phyloP scores from a whole-genome alignment of 331 rosid species.

The Acacia pycnantha region DNA sequence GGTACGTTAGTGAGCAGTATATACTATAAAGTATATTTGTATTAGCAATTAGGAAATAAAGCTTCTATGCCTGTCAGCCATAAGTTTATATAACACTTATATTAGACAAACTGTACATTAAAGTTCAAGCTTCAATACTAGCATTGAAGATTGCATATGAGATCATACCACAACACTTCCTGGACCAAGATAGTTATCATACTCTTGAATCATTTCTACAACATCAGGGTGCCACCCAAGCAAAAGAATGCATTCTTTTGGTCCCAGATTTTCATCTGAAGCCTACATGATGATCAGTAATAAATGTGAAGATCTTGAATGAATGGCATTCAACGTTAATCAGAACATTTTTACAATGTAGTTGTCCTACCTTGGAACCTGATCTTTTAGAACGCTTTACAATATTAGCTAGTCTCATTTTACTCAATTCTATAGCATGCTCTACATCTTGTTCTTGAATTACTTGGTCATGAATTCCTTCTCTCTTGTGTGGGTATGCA shows the following conservation, averaged over 20 bases:
- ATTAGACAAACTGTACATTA: not conserved
- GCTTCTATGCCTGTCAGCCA: not conserved
- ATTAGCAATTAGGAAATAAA: not conserved
- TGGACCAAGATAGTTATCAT: conserved; percentile 96
- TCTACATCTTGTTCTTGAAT: conserved; percentile 42
- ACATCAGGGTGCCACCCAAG: conserved; percentile 92
- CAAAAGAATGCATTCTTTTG: conserved; percentile 80
- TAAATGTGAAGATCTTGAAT: conserved; percentile 18
- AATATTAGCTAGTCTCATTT: conserved; percentile 54
- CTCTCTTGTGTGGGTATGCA: conserved; percentile 37
- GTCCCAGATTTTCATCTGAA: conserved; percentile 72
- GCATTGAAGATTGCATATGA: not conserved
- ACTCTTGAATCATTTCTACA: conserved; percentile 88
- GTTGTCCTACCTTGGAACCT: conserved; percentile 72
- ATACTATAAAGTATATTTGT: not conserved
- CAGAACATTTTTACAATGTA: conserved; percentile 5
- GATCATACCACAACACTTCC: conserved; percentile 85
- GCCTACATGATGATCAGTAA: conserved; percentile 46
- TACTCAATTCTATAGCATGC: conserved; percentile 41
- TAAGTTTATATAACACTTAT: not conserved
- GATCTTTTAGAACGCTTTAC: conserved; percentile 64
- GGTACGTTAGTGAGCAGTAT: not conserved
- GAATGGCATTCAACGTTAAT: not conserved
- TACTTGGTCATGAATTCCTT: conserved; percentile 43
- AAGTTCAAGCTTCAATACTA: not conserved